Conservation (phyloP, 345 rosid genomes). For the Camelina hispida region DNA sequence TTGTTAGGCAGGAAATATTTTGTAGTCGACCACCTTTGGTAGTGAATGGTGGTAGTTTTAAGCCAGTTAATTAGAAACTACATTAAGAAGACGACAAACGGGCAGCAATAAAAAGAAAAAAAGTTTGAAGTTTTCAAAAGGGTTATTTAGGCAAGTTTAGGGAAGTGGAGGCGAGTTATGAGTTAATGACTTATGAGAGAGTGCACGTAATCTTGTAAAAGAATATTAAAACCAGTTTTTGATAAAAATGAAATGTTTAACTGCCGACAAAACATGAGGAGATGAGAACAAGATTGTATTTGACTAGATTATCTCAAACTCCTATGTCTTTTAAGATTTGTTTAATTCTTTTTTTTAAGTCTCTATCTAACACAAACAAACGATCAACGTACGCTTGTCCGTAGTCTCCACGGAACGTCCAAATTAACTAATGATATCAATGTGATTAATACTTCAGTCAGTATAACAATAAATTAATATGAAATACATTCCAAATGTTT, state of each 20-base stretch:
- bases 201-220: not conserved
- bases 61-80: not conserved
- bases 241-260: not conserved
- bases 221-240: not conserved
- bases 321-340: slow-evolving; percentile 15
- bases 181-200: not conserved
- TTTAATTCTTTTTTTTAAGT: not conserved
- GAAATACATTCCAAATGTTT: not conserved
- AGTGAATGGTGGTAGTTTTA: not conserved
- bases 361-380: slow-evolving; percentile 20
- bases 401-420: slow-evolving; percentile 41
- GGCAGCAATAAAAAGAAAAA: too few relatives aligned
- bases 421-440: slow-evolving; percentile 21
- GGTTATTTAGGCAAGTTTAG: not conserved
- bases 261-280: slow-evolving; percentile 37
- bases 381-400: slow-evolving; percentile 29
- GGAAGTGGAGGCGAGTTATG: not conserved
- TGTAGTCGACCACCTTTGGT: not conserved
- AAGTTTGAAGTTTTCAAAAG: not conserved
- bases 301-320: slow-evolving; percentile 23
- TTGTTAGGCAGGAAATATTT: not conserved
- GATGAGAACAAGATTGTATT: slow-evolving; percentile 23
- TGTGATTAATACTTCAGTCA: not conserved
- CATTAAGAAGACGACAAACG: not conserved
- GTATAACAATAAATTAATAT: not conserved